Evolutionary conservation across 2,329 filamentous ascomycete genomes (phyloP).

Genomic region (Apiospora rasikravindrae): DNA sequence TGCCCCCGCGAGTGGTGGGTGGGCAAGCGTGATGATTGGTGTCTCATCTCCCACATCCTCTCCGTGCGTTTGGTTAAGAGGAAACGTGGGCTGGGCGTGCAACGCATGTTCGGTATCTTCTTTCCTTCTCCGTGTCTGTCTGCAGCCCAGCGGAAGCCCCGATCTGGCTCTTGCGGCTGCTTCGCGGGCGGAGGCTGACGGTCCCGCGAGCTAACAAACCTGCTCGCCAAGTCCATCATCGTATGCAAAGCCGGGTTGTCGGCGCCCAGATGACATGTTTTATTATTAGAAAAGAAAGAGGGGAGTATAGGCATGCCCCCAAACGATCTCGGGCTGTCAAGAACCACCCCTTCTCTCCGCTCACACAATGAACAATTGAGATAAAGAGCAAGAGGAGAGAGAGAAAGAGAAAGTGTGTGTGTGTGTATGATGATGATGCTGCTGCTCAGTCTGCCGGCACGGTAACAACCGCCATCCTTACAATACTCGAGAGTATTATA

Average conservation of each 20-base stretch:
- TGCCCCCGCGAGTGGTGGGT: not conserved
- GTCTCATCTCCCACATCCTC: not conserved
- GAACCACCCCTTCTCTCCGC: not conserved
- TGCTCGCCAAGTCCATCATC: not conserved
- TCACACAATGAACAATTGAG: not conserved
- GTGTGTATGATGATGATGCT: too few species aligned
- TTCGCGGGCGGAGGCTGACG: slow-evolving; percentile 12
- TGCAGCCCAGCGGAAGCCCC: slow-evolving; percentile 5
- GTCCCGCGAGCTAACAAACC: not conserved
- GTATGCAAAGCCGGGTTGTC: slow-evolving; percentile 14
- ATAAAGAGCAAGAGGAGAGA: not conserved
- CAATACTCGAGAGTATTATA: not conserved
- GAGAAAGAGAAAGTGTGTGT: not conserved
- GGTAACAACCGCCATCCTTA: not conserved
- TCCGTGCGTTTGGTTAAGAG: slow-evolving; percentile 1
- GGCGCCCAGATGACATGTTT: not conserved
- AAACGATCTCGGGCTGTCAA: not conserved
- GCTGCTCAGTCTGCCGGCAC: not conserved
- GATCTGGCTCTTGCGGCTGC: slow-evolving; percentile 12
- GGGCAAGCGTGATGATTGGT: not conserved
- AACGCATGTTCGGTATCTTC: slow-evolving; percentile 7
- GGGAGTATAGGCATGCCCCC: not conserved
- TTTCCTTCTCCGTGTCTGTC: not conserved
- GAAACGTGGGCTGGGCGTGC: not conserved
- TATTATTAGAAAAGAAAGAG: not conserved